Evolutionary conservation across 371 early-diverging fungal species (phyloP), one percentile per base, ranked within the genome.

Genomic region (Mucor lusitanicus): DNA sequence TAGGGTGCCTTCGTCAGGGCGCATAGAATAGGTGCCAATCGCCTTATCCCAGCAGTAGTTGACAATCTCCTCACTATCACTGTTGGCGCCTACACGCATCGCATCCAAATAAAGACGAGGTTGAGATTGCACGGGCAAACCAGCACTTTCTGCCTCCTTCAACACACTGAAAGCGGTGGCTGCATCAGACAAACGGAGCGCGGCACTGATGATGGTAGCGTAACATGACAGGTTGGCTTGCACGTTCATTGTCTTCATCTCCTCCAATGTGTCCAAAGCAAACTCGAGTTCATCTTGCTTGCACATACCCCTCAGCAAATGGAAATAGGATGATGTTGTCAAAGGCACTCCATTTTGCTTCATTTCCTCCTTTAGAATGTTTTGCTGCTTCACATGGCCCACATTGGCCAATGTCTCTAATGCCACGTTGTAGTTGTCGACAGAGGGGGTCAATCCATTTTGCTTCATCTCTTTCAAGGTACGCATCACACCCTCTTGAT

Each of bases 1-100:
- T 54, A 86, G 89, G 13, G 83, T 83, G 25, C 92, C 91, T 71
- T 92, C 92, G 59, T 90, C 90, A 21, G 85, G 85, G 23, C 71
- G 75, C 32, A 80, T 64, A 0, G 70, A 61, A 56, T 72, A 58
- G 50, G 77, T 70, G 3, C 65, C 67, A 37, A 85, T 77, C 7
- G 77, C 78, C 61, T 85, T 85, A 12, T 78, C 65, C 87, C 88
- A 88, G 57, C 87, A 86, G 54, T 85, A 79, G 3, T 65, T 61
- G 15, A 79, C 80, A 7, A 73, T 74, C 2, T 81, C 74, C 25
- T 78, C 77, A 68, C 74, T 57, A 46, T 85, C 81, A 40, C 67
- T 74, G 19, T 69, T 71, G 7, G 86, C 79, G 2, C 78, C 78
- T 0, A 63, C 75, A 37, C 87, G 79, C 79, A 88, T 64, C 2